Base-by-base conservation (phyloP, 2,329 filamentous ascomycete genomes). In the Xylaria digitata region DNA sequence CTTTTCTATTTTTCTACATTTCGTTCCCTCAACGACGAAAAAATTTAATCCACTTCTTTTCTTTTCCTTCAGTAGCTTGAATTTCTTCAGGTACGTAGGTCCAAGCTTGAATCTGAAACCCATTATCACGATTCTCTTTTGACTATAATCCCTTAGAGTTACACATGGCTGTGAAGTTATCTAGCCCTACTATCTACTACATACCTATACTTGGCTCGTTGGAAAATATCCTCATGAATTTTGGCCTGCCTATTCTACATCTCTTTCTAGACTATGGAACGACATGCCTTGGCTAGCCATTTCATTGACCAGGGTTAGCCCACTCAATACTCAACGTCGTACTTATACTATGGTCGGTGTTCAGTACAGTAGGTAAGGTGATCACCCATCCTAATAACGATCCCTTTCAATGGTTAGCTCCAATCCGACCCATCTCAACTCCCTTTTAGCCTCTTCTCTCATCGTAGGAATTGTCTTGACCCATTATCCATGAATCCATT, bases 1-100 rank as follows among this genome's bases (percentile, higher is more conserved):
- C 19, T 45, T 65, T 49, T 63, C 49, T 52, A 26, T 34, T 53
- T 57, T 53, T 9, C 5, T 37, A 11, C 37, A n/a, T 53, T 34
- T 57, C n/a, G 61, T 67, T 65, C 43, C 61, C 61, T 65, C 34
- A 34, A 61, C 49, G 17, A 46, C 43, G 48, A 48, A 15, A 46
- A 46, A 46, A 34, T 49, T n/a, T 45, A 54, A 66, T 30, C 43
- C 56, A 52, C 63, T 50, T 13, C 15, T 53, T 53, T 13, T 21
- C 30, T 34, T 21, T n/a, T 34, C 8, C 8, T 37, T 4, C 34
- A 37, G 34, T 37, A 6, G 6, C 3, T 34, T 34, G 3, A 3
- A 34, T 34, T 52, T 34, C 30, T 11, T 52, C 8, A 19, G 2
- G 11, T 40, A 40, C 4, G 11, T 15, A 11, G 4, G 13, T 34